Base-by-base conservation (phyloP, 2,329 filamentous ascomycete species). In the Penicillium expansum region DNA sequence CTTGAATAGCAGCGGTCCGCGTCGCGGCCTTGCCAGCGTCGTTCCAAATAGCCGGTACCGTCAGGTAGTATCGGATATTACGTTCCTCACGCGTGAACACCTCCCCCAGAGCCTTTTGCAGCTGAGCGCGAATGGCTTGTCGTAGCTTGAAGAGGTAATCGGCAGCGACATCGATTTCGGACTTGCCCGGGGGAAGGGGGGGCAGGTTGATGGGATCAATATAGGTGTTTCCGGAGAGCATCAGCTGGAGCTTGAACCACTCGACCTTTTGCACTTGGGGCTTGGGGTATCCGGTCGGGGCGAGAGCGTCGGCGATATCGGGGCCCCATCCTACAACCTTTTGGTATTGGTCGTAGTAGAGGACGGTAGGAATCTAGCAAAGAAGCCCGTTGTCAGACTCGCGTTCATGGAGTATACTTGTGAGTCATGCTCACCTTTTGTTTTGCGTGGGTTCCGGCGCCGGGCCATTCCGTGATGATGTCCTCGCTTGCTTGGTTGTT, bases 311-410 rank as follows among this genome's bases (percentile, higher is more conserved):
- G 59, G 94, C 91, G 69, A 97, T 97, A 81, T 99, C 94, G 56
- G 93, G 92, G 61, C 94, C 94, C 94, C 94, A 99, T 68, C 94
- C 94, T n/a, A 97, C 94, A 48, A 99, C 94, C 77, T 97, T 97
- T 72, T 99, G 94, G 76, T 97, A 96, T 77, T 97, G 93, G 73
- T 99, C 94, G 74, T 99, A 99, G 81, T 99, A 99, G 59, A 99
- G 85, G n/a, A 99, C 94, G 14, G 94, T 97, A 16, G 94, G 94
- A 67, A 99, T 97, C 94, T 68, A 58, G 47, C 27, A 22, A 14
- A 42, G 39, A 37, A 37, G 27, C 16, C 41, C 6, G 16, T 30
- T 18, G 43, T 53, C 20, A 52, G 57, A 42, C 18, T 27, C 22
- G 13, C 11, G 10, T 27, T 33, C 18, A 30, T 11, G 10, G 10